Evolutionary conservation across 2,329 filamentous ascomycete species (phyloP).

Genomic region (Colletotrichum lini): DNA sequence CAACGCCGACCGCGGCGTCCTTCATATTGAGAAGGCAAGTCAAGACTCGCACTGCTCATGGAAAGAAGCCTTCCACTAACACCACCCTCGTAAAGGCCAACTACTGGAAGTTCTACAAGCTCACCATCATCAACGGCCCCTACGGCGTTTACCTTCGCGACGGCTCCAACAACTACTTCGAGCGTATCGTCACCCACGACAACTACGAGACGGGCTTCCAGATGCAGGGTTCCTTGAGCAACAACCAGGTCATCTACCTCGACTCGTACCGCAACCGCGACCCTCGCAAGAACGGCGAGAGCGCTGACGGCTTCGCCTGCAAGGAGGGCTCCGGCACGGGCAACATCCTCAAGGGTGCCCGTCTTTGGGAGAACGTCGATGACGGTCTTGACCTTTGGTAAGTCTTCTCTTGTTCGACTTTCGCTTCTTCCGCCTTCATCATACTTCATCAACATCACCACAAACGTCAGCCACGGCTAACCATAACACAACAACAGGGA

Average conservation of each 20-base stretch:
- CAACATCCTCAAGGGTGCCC: slow-evolving; percentile 60
- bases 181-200: slow-evolving; percentile 54
- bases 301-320: slow-evolving; percentile 63
- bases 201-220: slow-evolving; percentile 58
- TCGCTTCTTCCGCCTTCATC: not conserved
- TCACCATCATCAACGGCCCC: slow-evolving; percentile 55
- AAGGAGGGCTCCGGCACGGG: slow-evolving; percentile 63
- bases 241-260: slow-evolving; percentile 59
- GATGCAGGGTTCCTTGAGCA: slow-evolving; percentile 50
- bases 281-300: slow-evolving; percentile 66
- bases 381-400: slow-evolving; percentile 54
- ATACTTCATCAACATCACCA: too few relatives aligned
- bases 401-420: not conserved
- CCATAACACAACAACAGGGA: slow-evolving; percentile 21
- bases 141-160: slow-evolving; percentile 56
- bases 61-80: not conserved
- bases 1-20: slow-evolving; percentile 59
- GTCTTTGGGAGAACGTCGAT: slow-evolving; percentile 66
- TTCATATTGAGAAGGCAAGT: slow-evolving; percentile 59
- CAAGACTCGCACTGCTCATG: too few relatives aligned
- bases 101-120: slow-evolving; percentile 55
- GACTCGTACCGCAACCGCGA: slow-evolving; percentile 62
- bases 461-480: not conserved
- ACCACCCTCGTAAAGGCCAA: slow-evolving; percentile 45
- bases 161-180: slow-evolving; percentile 55